phyloP scores from a whole-genome alignment of 1,284 basidiomycete genomes.

The Cystobasidiaceae sp. region DNA sequence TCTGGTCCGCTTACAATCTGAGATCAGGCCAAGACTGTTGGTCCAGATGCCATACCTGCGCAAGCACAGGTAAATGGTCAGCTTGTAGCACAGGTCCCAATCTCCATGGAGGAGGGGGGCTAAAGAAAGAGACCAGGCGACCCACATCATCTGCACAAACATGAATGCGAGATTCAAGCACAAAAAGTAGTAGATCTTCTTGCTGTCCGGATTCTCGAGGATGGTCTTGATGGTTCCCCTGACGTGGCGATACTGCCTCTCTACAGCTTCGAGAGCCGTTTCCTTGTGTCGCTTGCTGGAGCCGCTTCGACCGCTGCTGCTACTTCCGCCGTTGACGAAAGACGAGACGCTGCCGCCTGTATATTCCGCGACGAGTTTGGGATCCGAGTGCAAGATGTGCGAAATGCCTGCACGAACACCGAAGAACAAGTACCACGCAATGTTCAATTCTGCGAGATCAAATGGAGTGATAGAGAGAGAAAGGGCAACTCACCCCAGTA shows the following conservation, averaged over 20 bases:
- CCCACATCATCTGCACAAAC: slow-evolving; percentile 54
- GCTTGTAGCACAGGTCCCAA: not conserved
- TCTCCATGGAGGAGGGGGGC: not conserved
- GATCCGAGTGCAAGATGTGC: slow-evolving; percentile 38
- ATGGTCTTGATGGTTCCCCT: slow-evolving; percentile 65
- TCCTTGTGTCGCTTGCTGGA: slow-evolving; percentile 4
- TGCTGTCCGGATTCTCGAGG: slow-evolving; percentile 79
- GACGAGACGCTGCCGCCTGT: slow-evolving; percentile 15
- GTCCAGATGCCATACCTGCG: slow-evolving; percentile 93
- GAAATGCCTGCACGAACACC: slow-evolving; percentile 33
- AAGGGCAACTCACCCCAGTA: slow-evolving; percentile 35
- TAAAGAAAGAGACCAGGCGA: slow-evolving; percentile 12
- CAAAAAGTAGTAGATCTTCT: slow-evolving; percentile 95
- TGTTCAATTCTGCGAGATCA: not conserved
- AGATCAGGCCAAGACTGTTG: slow-evolving; percentile 92
- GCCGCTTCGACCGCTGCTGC: too few species aligned
- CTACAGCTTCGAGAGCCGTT: slow-evolving; percentile 31
- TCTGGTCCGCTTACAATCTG: slow-evolving; percentile 65
- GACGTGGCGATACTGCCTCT: slow-evolving; percentile 37
- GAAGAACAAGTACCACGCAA: not conserved
- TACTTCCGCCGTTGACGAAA: not conserved
- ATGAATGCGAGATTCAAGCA: slow-evolving; percentile 93
- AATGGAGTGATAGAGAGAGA: not conserved
- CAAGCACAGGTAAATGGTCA: not conserved
- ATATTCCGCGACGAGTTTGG: slow-evolving; percentile 31